Evolutionary conservation across 345 rosid genomes (phyloP), one percentile per base, ranked within the genome.

Genomic region (Hypericum androsaemum): DNA sequence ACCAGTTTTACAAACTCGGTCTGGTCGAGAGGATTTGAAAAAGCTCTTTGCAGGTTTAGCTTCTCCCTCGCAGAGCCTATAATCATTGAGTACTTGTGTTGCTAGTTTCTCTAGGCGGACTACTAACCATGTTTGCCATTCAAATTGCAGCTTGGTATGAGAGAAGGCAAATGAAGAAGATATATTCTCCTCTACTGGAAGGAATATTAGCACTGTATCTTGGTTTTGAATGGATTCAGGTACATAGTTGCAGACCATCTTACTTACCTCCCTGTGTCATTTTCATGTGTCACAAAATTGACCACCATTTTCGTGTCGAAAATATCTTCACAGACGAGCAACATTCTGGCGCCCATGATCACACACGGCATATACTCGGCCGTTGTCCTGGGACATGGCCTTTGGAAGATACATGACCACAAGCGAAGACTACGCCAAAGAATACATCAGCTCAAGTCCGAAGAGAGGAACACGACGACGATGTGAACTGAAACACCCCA

Each of bases 191-290:
- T 5, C 92, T 90, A 12, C 79, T 90, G 17, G 96, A 90, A 87
- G 96, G 96, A 35, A 70, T 90, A 49, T 72, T 87, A 62, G 92
- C 88, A 7, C 80, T 90, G 44, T 90, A 87, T 77, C 96, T 87
- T 14, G 96, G 98, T 59, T 79, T 84, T 43, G 95, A 87, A 65
- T 90, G 96, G 98, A 79, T 84, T 56, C 86, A 82, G 94, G 98
- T 90, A 69, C 44, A 62, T 14, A 7, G 7, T 52, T 39, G 41
- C 13, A 41, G 7, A 14, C 16, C 40, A 45, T 4, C 51, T 37
- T 57, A 32, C 7, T 53, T 10, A 7, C n/a, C n/a, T n/a, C n/a
- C 6, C 5, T 15, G 15, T 45, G 44, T 41, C 8, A 14, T 43
- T 22, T 22, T 7, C n/a, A 44, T 10, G 39, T 56, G 57, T 8